A percentile compares a stretch with the other conserved stretches of the same genome.
Conservation (phyloP, 768 basidiomycete genomes). For the Tylopilus felleus region DNA sequence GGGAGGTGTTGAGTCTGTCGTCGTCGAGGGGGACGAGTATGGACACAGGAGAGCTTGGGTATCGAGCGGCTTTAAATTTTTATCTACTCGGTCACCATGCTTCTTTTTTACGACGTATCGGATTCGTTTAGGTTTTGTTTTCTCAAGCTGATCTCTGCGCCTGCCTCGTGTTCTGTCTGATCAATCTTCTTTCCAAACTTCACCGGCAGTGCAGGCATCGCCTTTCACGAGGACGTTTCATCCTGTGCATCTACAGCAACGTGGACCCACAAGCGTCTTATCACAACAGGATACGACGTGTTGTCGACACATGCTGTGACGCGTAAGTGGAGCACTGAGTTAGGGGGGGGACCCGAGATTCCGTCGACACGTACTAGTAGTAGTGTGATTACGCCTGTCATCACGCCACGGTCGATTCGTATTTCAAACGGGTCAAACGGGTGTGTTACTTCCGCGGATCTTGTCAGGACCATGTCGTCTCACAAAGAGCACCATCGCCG, state of each 20-base stretch:
- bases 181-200: constrained; percentile 1
- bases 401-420: neutral
- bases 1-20: too few species aligned
- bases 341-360: neutral
- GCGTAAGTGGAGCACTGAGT: neutral
- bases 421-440: neutral
- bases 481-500: constrained; percentile 3
- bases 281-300: constrained; percentile 13
- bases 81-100: constrained; percentile 10
- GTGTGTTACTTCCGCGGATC: constrained; percentile 13
- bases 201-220: neutral
- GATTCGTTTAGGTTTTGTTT: neutral
- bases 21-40: neutral
- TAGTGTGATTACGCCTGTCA: neutral
- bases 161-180: constrained; percentile 5
- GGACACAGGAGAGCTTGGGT: neutral
- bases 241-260: constrained; percentile 17
- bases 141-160: constrained; percentile 14
- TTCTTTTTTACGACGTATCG: constrained; percentile 4
- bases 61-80: neutral
- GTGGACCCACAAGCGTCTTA: constrained; percentile 21
- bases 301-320: neutral
- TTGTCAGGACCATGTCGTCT: neutral
- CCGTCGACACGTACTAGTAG: neutral
- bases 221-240: neutral